Evolutionary conservation across 371 early-diverging fungal species (phyloP), one percentile per base, ranked within the genome.

Genomic region (Mucor indicus): DNA sequence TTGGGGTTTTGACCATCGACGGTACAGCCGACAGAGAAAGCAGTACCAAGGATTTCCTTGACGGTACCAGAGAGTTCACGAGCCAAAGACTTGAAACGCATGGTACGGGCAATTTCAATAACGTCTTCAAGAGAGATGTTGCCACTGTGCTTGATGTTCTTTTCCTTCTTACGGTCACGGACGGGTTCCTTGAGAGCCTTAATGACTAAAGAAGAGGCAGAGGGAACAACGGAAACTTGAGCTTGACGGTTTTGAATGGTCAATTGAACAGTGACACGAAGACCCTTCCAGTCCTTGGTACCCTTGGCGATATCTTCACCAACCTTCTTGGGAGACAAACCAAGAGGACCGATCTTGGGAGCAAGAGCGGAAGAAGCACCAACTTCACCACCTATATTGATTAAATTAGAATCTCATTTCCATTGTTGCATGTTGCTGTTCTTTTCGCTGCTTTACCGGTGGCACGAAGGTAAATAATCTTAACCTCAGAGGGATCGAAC

Each of bases 231-330:
- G 64, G 96, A 89, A 64, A 98, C 92, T 48, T 92, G 85, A 55
- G 99, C 99, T 80, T 99, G 98, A 89, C 99, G 95, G 89, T 98
- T 98, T 84, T 98, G 98, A 59, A 99, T 96, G 74, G 94, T 91
- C 77, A 99, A 85, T 78, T 91, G 84, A 52, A 99, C 99, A 62
- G 98, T 95, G 65, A 99, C 90, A 75, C 95, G 91, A 50, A 98
- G 90, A 81, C 98, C 96, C 86, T 96, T 97, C 91, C 91, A 99
- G 67, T 95, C 98, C 75, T 88, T 83, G 66, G 99, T 99, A 65
- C 94, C 96, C 91, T 99, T 98, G 83, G 96, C 98, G 59, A 99
- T 98, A 79, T 99, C 99, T 83, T 99, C 99, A 80, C 99, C 99
- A 61, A 99, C 95, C 87, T 98, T 98, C 89, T 99, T 99, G 80